phyloP scores from a whole-genome alignment of 2,329 filamentous ascomycete species.

The Cladosporium sp. region DNA sequence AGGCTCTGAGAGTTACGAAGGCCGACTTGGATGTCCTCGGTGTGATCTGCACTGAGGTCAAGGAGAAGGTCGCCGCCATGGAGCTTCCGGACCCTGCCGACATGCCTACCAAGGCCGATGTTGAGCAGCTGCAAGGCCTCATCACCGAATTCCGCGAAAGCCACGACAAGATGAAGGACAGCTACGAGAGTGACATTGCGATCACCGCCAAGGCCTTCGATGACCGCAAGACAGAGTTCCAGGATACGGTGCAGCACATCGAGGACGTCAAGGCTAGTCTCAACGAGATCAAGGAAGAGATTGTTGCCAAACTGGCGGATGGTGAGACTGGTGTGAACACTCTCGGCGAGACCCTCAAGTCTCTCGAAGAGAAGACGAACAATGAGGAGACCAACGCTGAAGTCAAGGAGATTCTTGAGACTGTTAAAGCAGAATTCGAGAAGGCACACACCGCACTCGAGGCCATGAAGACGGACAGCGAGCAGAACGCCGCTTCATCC shows the following conservation, averaged over 20 bases:
- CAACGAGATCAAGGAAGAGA: constrained; percentile 69
- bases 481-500: constrained; percentile 51
- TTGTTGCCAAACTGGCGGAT: constrained; percentile 72
- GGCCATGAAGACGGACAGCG: constrained; percentile 73
- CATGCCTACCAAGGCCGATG: constrained; percentile 70
- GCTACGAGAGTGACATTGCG: constrained; percentile 68
- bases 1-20: constrained; percentile 64
- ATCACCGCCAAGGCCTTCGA: constrained; percentile 74
- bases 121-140: constrained; percentile 57
- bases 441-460: constrained; percentile 75
- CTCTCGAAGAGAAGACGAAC: constrained; percentile 63
- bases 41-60: constrained; percentile 78
- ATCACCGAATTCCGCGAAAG: constrained; percentile 49
- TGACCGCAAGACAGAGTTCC: constrained; percentile 77
- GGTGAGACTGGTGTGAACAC: constrained; percentile 62
- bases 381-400: constrained; percentile 42
- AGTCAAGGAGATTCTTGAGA: constrained; percentile 59
- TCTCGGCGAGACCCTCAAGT: constrained; percentile 58
- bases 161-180: constrained; percentile 65
- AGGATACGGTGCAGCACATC: constrained; percentile 71
- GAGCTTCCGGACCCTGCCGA: constrained; percentile 64
- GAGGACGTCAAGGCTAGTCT: constrained; percentile 72
- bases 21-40: constrained; percentile 76
- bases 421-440: constrained; percentile 81
- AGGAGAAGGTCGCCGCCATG: constrained; percentile 69